Base-by-base conservation (phyloP, 2,329 filamentous ascomycete species). In the Monosporascus sp. region DNA sequence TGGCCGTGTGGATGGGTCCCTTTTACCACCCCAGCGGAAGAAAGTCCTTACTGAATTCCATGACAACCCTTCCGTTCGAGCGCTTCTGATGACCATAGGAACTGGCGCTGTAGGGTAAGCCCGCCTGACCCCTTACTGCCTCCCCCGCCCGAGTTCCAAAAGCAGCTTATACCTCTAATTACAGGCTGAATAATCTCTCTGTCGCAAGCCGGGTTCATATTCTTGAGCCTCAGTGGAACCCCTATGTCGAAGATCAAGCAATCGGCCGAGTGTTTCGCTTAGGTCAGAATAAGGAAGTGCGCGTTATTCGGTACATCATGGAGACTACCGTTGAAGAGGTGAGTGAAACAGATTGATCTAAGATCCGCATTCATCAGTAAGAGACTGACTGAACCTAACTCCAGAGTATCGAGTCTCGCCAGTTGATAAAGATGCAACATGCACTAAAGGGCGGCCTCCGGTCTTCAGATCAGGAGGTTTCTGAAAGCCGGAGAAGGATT, bases 211-310 rank as follows among this genome's bases (percentile, higher is more conserved):
- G 58, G 8, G 58, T 69, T 27, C 60, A 68, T 41, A 58, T 68
- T 24, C 56, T 68, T 7, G 66, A 69, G 37, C 66, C 65, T 2
- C 65, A 69, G 49, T 69, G 65, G 60, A 69, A 69, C 41, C 66
- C 66, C 7, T 63, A 62, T 44, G 51, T 65, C 5, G 66, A 69
- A 50, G 55, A 61, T 16, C 66, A 68, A 55, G 66, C 66, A 3
- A 59, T 68, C 20, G 65, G 63, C 1, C 55, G 66, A 17, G 55
- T 65, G 8, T 51, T 62, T 16, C 48, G 65, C 37, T 62, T 68
- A 26, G 61, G 63, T 2, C 66, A 68, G 47, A 58, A 49, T 8
- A 60, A 61, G 46, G 46, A 58, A 24, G 63, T 68, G 8, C 53
- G 47, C 11, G 55, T 65, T 7, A 61, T 61, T 38, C 56, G 64